Conservation (phyloP, 805 yeast genomes). For the Limtongia smithiae region DNA sequence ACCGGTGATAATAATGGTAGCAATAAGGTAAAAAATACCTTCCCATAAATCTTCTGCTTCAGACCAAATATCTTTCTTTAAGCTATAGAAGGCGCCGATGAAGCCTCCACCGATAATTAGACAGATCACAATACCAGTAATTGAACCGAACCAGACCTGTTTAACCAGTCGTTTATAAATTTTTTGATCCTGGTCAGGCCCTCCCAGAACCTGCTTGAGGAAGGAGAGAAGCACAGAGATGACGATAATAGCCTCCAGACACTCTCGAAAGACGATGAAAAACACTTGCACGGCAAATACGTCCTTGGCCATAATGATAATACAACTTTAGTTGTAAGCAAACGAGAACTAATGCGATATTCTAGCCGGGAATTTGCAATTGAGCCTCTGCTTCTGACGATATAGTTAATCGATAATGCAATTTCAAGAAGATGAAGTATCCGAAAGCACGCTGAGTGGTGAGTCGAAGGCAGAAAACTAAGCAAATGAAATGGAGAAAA, state of each 20-base stretch:
- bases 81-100: slow-evolving; percentile 85
- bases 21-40: slow-evolving; percentile 89
- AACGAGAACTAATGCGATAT: no score
- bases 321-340: no score
- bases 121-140: slow-evolving; percentile 72
- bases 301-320: no score
- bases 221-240: slow-evolving; percentile 90
- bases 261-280: slow-evolving; percentile 71
- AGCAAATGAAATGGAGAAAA: no score
- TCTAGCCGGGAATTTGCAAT: no score
- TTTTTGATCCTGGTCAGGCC: slow-evolving; percentile 33
- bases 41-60: slow-evolving; percentile 95
- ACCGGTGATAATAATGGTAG: slow-evolving; percentile 78
- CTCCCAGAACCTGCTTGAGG: slow-evolving; percentile 80
- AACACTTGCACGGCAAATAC: no score
- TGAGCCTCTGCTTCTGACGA: no score
- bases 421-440: no score
- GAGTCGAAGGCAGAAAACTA: no score
- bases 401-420: no score
- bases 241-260: slow-evolving; percentile 86
- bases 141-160: slow-evolving; percentile 87
- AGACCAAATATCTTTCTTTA: slow-evolving; percentile 80
- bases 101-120: slow-evolving; percentile 83
- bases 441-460: no score
- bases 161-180: slow-evolving; percentile 61